These are phyloP conservation scores for Neurospora intermedia DNA, from an alignment of 495 filamentous ascomycete species.

Conservation along the genomic window DNA sequence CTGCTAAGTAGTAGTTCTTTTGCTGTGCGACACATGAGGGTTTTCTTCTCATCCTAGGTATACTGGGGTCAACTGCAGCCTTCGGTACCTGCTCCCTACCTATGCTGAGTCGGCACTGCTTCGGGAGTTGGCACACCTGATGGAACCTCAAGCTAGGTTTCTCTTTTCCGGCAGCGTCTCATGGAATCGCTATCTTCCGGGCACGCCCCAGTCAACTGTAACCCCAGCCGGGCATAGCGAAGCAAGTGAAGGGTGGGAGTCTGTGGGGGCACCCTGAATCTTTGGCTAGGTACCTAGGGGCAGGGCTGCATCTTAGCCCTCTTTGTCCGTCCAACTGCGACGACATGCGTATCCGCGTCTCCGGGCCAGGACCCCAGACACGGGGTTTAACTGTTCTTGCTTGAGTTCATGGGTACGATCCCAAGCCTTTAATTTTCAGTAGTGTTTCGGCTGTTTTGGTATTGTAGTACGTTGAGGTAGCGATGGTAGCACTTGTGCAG, in stretches of 20 bases:
- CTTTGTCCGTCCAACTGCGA: background rate
- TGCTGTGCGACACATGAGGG: background rate
- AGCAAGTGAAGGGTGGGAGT: background rate
- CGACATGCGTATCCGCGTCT: background rate
- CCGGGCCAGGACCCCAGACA: background rate
- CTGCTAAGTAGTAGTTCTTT: background rate
- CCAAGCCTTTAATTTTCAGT: background rate
- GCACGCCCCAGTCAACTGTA: background rate
- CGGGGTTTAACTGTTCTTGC: background rate
- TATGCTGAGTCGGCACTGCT: background rate
- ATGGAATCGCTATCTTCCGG: background rate
- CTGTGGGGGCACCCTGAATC: background rate
- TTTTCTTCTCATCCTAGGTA: background rate
- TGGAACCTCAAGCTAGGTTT: background rate
- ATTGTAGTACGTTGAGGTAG: background rate
- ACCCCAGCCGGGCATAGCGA: background rate
- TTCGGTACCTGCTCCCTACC: background rate
- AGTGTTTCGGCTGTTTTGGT: background rate
- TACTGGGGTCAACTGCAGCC: background rate
- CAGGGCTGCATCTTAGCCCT: constrained; percentile 5
- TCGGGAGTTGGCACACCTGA: background rate
- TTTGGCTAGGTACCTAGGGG: background rate
- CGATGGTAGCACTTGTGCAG: background rate
- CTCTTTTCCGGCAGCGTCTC: background rate
- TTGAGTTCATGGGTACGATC: background rate